Conservation (phyloP, 2,329 filamentous ascomycete genomes). For the Xylaria sp. region DNA sequence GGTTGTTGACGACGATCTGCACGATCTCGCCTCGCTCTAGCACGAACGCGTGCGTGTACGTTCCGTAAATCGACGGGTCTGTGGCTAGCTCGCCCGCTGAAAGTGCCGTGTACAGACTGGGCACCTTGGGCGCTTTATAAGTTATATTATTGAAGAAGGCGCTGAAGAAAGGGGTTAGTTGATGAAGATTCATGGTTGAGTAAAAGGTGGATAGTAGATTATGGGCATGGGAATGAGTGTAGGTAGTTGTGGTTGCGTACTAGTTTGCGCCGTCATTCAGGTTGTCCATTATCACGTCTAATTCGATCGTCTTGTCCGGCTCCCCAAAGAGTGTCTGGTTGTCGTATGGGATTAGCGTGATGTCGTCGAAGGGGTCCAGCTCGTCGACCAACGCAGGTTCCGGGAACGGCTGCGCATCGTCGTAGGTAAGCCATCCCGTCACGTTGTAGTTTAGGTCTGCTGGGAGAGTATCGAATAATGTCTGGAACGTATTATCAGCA, state of each 20-base stretch:
- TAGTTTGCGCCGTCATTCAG: slow-evolving; percentile 75
- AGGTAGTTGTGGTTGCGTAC: slow-evolving; percentile 53
- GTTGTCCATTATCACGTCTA: slow-evolving; percentile 74
- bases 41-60: slow-evolving; percentile 72
- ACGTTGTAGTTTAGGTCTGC: slow-evolving; percentile 73
- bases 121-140: slow-evolving; percentile 79
- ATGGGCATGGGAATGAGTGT: too few relatives aligned
- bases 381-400: slow-evolving; percentile 66
- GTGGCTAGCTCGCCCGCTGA: slow-evolving; percentile 68
- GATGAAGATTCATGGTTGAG: background rate
- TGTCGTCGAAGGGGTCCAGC: slow-evolving; percentile 78
- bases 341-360: slow-evolving; percentile 75
- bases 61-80: slow-evolving; percentile 71
- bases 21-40: slow-evolving; percentile 75
- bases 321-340: slow-evolving; percentile 67
- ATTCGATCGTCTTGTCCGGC: slow-evolving; percentile 70
- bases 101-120: slow-evolving; percentile 80
- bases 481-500: slow-evolving; percentile 52
- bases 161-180: slow-evolving; percentile 15
- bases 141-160: slow-evolving; percentile 82
- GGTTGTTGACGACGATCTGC: slow-evolving; percentile 81
- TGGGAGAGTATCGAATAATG: slow-evolving; percentile 76
- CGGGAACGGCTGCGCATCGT: slow-evolving; percentile 58
- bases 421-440: slow-evolving; percentile 72
- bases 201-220: too few relatives aligned